Percentiles rank a stretch among this genome's conserved stretches.
These are phyloP conservation scores for Hypoxylon rubiginosum DNA, from an alignment of 2,329 filamentous ascomycete genomes.

Conservation along the genomic window DNA sequence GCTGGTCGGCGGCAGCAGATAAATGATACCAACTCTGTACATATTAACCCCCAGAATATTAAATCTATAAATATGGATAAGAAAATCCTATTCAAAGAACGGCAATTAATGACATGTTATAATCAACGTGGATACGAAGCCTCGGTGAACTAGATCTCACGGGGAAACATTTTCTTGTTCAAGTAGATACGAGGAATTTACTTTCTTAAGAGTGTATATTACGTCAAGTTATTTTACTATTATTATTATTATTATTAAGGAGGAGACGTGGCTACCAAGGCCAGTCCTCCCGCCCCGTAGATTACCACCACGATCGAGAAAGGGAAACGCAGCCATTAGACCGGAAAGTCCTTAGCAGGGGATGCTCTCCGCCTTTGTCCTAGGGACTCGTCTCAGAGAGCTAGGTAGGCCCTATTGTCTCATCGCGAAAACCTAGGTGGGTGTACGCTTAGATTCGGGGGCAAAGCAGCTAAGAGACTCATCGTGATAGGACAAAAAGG, in stretches of 20 bases:
- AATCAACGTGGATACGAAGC: neutral
- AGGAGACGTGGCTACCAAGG: too few relatives aligned
- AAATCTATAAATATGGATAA: constrained; percentile 10
- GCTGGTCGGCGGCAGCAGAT: neutral
- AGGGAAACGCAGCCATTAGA: too few relatives aligned
- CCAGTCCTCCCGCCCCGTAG: too few relatives aligned
- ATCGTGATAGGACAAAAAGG: neutral
- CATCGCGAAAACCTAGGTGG: neutral
- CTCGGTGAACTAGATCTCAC: neutral
- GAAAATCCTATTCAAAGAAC: neutral
- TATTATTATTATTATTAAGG: too few relatives aligned
- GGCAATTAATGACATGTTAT: neutral
- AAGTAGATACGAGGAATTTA: neutral
- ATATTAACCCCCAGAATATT: constrained; percentile 16
- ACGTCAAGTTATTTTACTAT: too few relatives aligned
- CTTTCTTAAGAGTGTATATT: neutral
- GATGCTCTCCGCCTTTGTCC: too few relatives aligned
- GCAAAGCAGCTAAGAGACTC: neutral
- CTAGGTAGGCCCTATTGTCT: too few relatives aligned
- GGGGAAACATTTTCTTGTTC: too few relatives aligned
- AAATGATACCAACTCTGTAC: constrained; percentile 34
- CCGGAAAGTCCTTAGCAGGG: too few relatives aligned
- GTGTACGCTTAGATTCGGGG: neutral
- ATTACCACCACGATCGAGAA: too few relatives aligned
- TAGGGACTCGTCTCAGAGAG: too few relatives aligned